Conservation (phyloP, 306 rosid species). For the Trichosanthes truncata region DNA sequence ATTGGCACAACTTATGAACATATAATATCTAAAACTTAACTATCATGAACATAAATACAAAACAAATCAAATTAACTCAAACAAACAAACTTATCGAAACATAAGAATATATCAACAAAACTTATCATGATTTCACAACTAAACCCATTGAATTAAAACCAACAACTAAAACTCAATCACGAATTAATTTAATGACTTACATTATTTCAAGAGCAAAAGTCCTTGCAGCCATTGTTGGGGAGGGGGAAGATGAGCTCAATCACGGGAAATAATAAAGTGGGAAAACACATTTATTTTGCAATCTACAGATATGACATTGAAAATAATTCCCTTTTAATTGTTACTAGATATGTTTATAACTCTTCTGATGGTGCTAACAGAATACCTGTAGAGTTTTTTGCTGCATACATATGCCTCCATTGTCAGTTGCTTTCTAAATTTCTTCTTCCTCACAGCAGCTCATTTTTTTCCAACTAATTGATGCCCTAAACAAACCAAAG, state of each 20-base stretch:
- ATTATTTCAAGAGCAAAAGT: neutral
- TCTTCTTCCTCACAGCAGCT: conserved; percentile 60
- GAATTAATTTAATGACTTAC: neutral
- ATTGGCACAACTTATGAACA: too few species aligned
- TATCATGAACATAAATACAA: too few species aligned
- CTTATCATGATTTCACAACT: too few species aligned
- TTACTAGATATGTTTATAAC: neutral
- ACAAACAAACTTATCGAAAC: too few species aligned
- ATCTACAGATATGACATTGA: neutral
- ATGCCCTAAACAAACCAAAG: conserved; percentile 2
- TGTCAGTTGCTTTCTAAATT: conserved; percentile 24
- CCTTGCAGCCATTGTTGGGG: neutral
- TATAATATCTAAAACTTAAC: too few species aligned
- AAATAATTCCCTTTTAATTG: neutral
- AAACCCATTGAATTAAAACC: too few species aligned
- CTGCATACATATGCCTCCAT: conserved; percentile 25
- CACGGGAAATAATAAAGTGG: neutral
- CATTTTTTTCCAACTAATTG: conserved; percentile 31
- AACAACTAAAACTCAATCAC: too few species aligned
- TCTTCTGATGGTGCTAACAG: neutral
- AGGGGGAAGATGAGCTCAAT: neutral
- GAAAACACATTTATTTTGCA: too few species aligned
- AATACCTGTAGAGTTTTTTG: conserved; percentile 35
- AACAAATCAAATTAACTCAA: too few species aligned
- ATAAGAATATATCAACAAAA: too few species aligned